Percentiles rank a stretch among this genome's conserved stretches.
These are phyloP conservation scores for Penicillium daleae DNA, from an alignment of 495 filamentous ascomycete genomes.

Conservation along the genomic window DNA sequence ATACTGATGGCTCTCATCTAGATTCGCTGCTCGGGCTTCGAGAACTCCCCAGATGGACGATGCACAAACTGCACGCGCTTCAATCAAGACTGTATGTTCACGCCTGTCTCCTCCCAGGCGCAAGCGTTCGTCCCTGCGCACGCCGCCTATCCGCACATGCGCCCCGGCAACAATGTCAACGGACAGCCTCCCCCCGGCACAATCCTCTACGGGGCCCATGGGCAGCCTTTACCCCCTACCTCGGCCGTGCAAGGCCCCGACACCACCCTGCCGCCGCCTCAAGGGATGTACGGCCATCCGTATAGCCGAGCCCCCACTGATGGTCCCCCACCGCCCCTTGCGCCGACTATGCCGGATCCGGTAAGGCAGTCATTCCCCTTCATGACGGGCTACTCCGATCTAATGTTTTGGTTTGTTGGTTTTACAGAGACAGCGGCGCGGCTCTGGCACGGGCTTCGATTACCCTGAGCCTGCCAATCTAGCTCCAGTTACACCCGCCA, in stretches of 20 bases:
- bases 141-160: slow-evolving; percentile 66
- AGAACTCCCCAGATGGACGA: slow-evolving; percentile 73
- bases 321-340: slow-evolving; percentile 46
- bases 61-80: slow-evolving; percentile 82
- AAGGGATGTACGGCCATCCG: slow-evolving; percentile 47
- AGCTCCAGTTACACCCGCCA: slow-evolving; percentile 55
- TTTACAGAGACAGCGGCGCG: slow-evolving; percentile 51
- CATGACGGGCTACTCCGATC: slow-evolving; percentile 16
- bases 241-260: slow-evolving; percentile 52
- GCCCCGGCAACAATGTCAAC: slow-evolving; percentile 42
- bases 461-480: slow-evolving; percentile 60
- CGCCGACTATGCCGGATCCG: slow-evolving; percentile 46
- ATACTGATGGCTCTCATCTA: slow-evolving; percentile 30
- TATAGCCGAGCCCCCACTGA: slow-evolving; percentile 40
- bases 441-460: slow-evolving; percentile 53
- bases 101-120: slow-evolving; percentile 78
- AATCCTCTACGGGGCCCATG: slow-evolving; percentile 72
- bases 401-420: slow-evolving; percentile 22
- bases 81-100: slow-evolving; percentile 86
- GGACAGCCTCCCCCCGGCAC: slow-evolving; percentile 46
- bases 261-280: slow-evolving; percentile 53
- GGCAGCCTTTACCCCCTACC: slow-evolving; percentile 68
- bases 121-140: slow-evolving; percentile 85
- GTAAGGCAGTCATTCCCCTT: slow-evolving; percentile 45
- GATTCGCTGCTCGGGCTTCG: slow-evolving; percentile 87